Base-by-base conservation (phyloP, 2,329 filamentous ascomycete species). In the Neofusicoccum laricinum region DNA sequence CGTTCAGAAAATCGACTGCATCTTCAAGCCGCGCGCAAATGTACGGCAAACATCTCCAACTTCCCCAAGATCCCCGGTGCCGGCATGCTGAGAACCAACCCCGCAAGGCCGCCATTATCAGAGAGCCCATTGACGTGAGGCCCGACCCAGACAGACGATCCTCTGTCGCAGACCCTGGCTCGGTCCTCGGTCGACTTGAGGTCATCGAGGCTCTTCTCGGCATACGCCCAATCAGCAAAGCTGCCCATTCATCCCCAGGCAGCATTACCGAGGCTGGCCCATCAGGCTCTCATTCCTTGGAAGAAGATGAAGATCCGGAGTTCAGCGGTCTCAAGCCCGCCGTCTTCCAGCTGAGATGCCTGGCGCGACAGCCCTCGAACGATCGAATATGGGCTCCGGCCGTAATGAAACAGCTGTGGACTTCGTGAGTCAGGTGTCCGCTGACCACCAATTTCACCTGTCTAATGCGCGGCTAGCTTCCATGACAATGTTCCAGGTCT, bases 401-500 rank as follows among this genome's bases (percentile, higher is more conserved):
- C 5, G 70, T 73, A 12, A 73, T 78, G 36, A 72, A 74, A 43
- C 70, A 75, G 7, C 67, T 79, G 1, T 79, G 75, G 76, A 69
- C 72, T 12, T 74, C 72, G 73, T 75, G 66, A 64, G 69, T 21
- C 49, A 55, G 11, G 40, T n/a, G 6, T 25, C 19, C 30, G 30
- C 30, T 7, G 14, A 11, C 38, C 32, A 17, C 25, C 38, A 19
- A 5, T 41, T 14, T 11, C 11, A 4, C 15, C 5, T 7, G 2
- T 15, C 14, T 43, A 8, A 21, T 30, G n/a, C 12, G 65, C 49
- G n/a, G 7, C 21, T 49, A 80, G 77, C 4, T 81, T 81, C 57
- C 76, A 82, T 64, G 77, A 79, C 36, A 78, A 75, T 38, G 80
- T 81, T 75, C 79, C 78, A 0, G 78, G 78, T 0, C 67, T 82